phyloP scores from a whole-genome alignment of 495 filamentous ascomycete genomes.

The Tuber aestivum region DNA sequence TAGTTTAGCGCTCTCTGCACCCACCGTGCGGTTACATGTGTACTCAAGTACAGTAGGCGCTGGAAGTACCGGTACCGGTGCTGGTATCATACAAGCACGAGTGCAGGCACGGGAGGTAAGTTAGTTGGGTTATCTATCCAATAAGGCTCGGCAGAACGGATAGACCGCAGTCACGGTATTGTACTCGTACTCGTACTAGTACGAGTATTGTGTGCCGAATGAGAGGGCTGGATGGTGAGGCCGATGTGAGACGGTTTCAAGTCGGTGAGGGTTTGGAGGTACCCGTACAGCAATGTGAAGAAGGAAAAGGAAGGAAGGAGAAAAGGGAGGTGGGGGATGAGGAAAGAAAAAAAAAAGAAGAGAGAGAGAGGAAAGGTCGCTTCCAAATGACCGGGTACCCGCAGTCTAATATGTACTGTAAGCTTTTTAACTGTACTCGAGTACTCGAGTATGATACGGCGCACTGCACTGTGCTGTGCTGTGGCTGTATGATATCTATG shows the following conservation, averaged over 20 bases:
- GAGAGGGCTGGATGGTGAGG: background rate
- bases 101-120: too few relatives aligned
- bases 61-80: too few relatives aligned
- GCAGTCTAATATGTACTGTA: background rate
- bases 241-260: slow-evolving; percentile 1
- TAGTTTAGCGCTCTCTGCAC: too few relatives aligned
- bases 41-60: too few relatives aligned
- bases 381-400: background rate
- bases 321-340: too few relatives aligned
- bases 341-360: background rate
- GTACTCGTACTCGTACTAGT: too few relatives aligned
- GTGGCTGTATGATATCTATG: background rate
- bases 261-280: background rate
- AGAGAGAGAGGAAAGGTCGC: background rate
- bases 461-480: background rate
- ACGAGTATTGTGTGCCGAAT: too few relatives aligned
- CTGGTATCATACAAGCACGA: too few relatives aligned
- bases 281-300: background rate
- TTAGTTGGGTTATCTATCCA: background rate
- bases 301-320: too few relatives aligned
- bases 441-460: too few relatives aligned
- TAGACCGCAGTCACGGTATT: background rate
- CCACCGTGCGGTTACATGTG: too few relatives aligned
- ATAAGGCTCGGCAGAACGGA: background rate
- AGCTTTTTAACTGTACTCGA: too few relatives aligned